Base-by-base conservation (phyloP, 2,329 filamentous ascomycete genomes). In the Trichoderma asperellum region DNA sequence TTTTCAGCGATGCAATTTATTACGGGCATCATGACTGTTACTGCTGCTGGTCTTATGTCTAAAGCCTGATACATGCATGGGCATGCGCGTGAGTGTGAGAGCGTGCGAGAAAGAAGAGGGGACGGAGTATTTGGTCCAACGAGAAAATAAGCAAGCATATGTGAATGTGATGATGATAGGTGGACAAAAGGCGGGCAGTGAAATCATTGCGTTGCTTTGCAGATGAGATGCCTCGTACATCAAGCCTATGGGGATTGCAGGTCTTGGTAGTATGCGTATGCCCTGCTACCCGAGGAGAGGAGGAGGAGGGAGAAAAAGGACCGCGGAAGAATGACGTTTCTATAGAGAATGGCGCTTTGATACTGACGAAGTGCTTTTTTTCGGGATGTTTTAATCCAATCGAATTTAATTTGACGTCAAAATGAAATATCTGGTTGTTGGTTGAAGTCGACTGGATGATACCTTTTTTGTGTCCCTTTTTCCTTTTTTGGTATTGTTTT, bases 251-350 rank as follows among this genome's bases (percentile, higher is more conserved):
- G 32, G 32, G 21, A 35, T n/a, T 34, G 60, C 49, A 55, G 60
- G 21, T 58, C 24, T 56, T 56, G 52, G 40, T 43, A 18, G 8
- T 18, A n/a, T 43, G 40, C 40, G 24, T 18, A 56, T 56, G 52
- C 53, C 29, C 12, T 62, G 12, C 27, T 62, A 62, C 59, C 59
- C 59, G 59, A 35, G 40, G 18, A 43, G 40, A 43, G 40, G 37
- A 5, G 37, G 37, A 5, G 37, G 37, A 61, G 59, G 16, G 59
- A 61, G 57, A 52, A 12, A 37, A 37, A 37, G 10, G 35, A 32
- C 24, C 24, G 3, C 24, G 24, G 40, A 18, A 11, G 43, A n/a
- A 47, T n/a, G 43, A 11, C 43, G 24, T 3, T 24, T 3, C 24
- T 24, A 24, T 32, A 4, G 32, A 14, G 1, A 24, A 49, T 21